phyloP scores from a whole-genome alignment of 768 basidiomycete genomes.

The Strobilomyces echinocephalus region DNA sequence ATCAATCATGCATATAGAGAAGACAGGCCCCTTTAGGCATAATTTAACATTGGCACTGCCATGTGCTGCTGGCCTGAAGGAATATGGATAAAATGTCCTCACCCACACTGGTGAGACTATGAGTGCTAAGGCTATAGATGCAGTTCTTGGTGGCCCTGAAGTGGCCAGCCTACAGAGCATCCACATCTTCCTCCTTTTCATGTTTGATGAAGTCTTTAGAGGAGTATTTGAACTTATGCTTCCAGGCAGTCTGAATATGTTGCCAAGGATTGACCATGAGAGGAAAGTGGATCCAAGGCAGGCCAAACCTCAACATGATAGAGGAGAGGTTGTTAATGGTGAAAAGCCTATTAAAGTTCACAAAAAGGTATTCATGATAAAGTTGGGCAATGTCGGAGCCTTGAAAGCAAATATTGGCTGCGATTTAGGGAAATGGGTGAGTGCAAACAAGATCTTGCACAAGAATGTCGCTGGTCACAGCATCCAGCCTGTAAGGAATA shows the following conservation, averaged over 20 bases:
- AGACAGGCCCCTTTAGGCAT: not conserved
- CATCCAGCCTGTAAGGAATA: conserved; percentile 2
- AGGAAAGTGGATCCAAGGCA: not conserved
- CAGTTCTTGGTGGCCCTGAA: not conserved
- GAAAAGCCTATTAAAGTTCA: conserved; percentile 8
- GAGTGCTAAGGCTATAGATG: not conserved
- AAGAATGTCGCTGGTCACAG: not conserved
- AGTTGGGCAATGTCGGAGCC: not conserved
- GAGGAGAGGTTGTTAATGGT: not conserved
- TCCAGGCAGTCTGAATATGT: conserved; percentile 7
- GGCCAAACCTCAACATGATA: not conserved
- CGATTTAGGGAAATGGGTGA: not conserved
- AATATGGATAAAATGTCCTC: not conserved
- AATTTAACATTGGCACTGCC: not conserved
- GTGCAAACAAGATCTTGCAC: not conserved
- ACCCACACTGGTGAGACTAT: not conserved
- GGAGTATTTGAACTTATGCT: not conserved
- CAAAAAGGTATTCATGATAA: conserved; percentile 15
- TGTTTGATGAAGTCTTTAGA: not conserved
- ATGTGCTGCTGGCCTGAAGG: not conserved
- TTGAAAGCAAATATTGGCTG: not conserved
- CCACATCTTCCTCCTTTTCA: not conserved
- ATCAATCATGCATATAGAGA: too few relatives aligned
- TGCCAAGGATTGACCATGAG: conserved; percentile 1
- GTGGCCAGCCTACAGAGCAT: not conserved